Evolutionary conservation across 2,329 filamentous ascomycete species (phyloP).

Genomic region (Stachybotrys echinatus): DNA sequence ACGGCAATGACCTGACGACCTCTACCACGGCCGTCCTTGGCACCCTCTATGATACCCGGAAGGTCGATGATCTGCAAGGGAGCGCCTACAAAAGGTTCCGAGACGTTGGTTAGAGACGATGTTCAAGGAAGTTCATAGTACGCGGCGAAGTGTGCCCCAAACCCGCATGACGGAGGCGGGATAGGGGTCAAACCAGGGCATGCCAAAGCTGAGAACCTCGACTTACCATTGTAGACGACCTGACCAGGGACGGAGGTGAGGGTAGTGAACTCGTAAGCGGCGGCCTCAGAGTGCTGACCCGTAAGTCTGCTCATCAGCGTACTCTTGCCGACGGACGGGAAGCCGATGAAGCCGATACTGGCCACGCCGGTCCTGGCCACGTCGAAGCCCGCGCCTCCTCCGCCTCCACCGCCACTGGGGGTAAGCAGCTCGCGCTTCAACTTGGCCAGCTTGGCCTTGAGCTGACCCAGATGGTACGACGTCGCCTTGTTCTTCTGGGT

Average conservation of each 20-base stretch:
- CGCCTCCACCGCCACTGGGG: slow-evolving; percentile 77
- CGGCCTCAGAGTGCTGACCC: slow-evolving; percentile 93
- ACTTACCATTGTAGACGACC: slow-evolving; percentile 79
- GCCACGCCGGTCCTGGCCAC: slow-evolving; percentile 96
- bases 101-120: slow-evolving; percentile 3
- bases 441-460: slow-evolving; percentile 98
- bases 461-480: slow-evolving; percentile 86
- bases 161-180: not conserved
- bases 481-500: slow-evolving; percentile 98
- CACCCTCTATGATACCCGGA: slow-evolving; percentile 97
- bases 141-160: not conserved
- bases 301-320: slow-evolving; percentile 94
- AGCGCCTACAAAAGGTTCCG: slow-evolving; percentile 47
- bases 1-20: slow-evolving; percentile 98
- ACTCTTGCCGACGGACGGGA: slow-evolving; percentile 97
- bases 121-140: not conserved
- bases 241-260: slow-evolving; percentile 96
- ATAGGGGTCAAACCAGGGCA: no score
- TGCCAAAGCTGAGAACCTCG: not conserved
- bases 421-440: slow-evolving; percentile 93
- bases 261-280: slow-evolving; percentile 98
- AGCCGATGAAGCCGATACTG: slow-evolving; percentile 95
- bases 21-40: slow-evolving; percentile 95
- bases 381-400: slow-evolving; percentile 86
- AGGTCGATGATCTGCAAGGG: slow-evolving; percentile 98